Conservation (phyloP, 768 basidiomycete genomes). For the Pulveroboletus sp. region DNA sequence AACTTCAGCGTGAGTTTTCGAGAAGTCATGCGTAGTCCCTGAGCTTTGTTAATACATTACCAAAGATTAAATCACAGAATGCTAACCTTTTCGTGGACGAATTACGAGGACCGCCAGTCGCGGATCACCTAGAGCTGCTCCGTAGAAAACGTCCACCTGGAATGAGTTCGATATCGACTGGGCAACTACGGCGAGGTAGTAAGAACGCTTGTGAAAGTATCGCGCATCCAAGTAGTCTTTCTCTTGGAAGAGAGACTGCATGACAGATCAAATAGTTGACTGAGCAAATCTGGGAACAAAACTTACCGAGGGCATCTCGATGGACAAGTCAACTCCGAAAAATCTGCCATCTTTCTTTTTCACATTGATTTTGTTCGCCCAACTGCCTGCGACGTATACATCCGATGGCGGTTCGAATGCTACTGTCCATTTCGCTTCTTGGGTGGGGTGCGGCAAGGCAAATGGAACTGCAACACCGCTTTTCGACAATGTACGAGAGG, state of each 20-base stretch:
- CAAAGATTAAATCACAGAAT: slow-evolving; percentile 23
- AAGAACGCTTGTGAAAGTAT: slow-evolving; percentile 90
- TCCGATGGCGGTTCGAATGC: slow-evolving; percentile 76
- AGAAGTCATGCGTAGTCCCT: slow-evolving; percentile 62
- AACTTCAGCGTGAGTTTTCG: slow-evolving; percentile 67
- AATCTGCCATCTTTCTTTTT: slow-evolving; percentile 63
- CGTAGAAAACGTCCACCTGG: slow-evolving; percentile 59
- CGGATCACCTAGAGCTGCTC: slow-evolving; percentile 56
- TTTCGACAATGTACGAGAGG: slow-evolving; percentile 51
- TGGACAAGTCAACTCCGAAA: slow-evolving; percentile 75
- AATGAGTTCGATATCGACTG: slow-evolving; percentile 49
- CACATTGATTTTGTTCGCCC: slow-evolving; percentile 75
- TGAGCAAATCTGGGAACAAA: not conserved
- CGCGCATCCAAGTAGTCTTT: slow-evolving; percentile 91
- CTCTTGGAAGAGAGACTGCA: slow-evolving; percentile 81
- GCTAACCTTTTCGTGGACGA: slow-evolving; percentile 50
- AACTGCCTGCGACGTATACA: slow-evolving; percentile 80
- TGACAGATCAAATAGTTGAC: not conserved
- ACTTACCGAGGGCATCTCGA: slow-evolving; percentile 85
- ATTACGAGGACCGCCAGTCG: slow-evolving; percentile 67
- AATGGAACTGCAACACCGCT: slow-evolving; percentile 65
- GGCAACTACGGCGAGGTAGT: slow-evolving; percentile 82
- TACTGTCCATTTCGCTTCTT: slow-evolving; percentile 88
- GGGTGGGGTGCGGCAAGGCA: slow-evolving; percentile 63
- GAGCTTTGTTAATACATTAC: not conserved